Evolutionary conservation across 192 early-diverging fungal species (phyloP).

Genomic region (Podila epicladia): DNA sequence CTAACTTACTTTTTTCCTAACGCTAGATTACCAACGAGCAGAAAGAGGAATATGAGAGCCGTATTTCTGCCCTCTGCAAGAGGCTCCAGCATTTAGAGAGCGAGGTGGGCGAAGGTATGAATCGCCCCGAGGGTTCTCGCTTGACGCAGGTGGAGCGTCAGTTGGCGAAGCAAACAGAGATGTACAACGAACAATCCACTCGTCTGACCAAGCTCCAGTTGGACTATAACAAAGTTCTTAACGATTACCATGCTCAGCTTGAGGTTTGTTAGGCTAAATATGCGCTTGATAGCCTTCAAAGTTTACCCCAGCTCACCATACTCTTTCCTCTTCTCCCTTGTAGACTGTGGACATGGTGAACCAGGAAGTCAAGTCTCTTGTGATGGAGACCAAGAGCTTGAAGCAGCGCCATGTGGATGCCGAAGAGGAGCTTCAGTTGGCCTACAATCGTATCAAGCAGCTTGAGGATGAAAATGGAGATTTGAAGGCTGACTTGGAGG

Average conservation of each 20-base stretch:
- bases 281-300: background rate
- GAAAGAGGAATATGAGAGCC: slow-evolving; percentile 71
- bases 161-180: slow-evolving; percentile 47
- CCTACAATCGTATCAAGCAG: slow-evolving; percentile 57
- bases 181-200: slow-evolving; percentile 38
- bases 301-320: background rate
- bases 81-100: slow-evolving; percentile 75
- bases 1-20: background rate
- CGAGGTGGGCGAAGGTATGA: slow-evolving; percentile 56
- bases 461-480: slow-evolving; percentile 55
- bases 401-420: slow-evolving; percentile 72
- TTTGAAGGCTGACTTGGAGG: slow-evolving; percentile 36
- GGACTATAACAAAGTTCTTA: slow-evolving; percentile 71
- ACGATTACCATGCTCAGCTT: slow-evolving; percentile 78
- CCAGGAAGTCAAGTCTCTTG: slow-evolving; percentile 72
- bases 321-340: background rate
- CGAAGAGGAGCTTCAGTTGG: slow-evolving; percentile 56
- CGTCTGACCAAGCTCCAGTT: slow-evolving; percentile 58
- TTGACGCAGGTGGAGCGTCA: slow-evolving; percentile 49
- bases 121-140: slow-evolving; percentile 36
- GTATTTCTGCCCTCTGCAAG: slow-evolving; percentile 66
- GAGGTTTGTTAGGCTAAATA: slow-evolving; percentile 56
- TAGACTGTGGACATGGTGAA: slow-evolving; percentile 77
- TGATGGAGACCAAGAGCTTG: slow-evolving; percentile 74
- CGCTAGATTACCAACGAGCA: slow-evolving; percentile 54